Conservation (phyloP, 106 monocot genomes). For the Vanilla planifolia region DNA sequence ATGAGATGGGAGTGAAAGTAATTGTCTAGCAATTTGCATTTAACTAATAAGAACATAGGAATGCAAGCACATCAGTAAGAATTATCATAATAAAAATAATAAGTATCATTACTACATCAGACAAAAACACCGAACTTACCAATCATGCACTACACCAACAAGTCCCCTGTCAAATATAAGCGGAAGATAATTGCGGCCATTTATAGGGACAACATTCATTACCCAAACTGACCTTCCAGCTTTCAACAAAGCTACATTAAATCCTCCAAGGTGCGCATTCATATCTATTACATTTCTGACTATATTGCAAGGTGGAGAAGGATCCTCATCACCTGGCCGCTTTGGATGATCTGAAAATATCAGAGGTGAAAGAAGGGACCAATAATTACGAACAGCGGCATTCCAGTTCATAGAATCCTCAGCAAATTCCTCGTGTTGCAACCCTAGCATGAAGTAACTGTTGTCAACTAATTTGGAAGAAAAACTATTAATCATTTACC, state of each 20-base stretch:
- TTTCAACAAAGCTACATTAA: constrained; percentile 74
- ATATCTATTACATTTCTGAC: constrained; percentile 77
- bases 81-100: too few species aligned
- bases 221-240: constrained; percentile 87
- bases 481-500: neutral
- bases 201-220: constrained; percentile 83
- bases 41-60: too few species aligned
- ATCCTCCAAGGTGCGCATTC: constrained; percentile 76
- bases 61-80: too few species aligned
- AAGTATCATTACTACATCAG: too few species aligned
- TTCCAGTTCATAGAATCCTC: constrained; percentile 62
- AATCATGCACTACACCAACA: constrained; percentile 90
- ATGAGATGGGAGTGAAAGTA: too few species aligned
- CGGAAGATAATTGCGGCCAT: constrained; percentile 51
- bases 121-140: constrained; percentile 25
- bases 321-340: constrained; percentile 89
- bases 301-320: constrained; percentile 87
- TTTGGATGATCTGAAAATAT: constrained; percentile 96
- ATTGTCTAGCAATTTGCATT: too few species aligned
- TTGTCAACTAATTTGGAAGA: too few species aligned
- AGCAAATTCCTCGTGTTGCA: constrained; percentile 46
- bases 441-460: constrained; percentile 23
- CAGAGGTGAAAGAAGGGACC: constrained; percentile 82
- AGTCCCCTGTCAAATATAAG: constrained; percentile 79
- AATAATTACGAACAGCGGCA: constrained; percentile 48